Conservation (phyloP, 257 asterid genomes). For the Nicotiana sylvestris region DNA sequence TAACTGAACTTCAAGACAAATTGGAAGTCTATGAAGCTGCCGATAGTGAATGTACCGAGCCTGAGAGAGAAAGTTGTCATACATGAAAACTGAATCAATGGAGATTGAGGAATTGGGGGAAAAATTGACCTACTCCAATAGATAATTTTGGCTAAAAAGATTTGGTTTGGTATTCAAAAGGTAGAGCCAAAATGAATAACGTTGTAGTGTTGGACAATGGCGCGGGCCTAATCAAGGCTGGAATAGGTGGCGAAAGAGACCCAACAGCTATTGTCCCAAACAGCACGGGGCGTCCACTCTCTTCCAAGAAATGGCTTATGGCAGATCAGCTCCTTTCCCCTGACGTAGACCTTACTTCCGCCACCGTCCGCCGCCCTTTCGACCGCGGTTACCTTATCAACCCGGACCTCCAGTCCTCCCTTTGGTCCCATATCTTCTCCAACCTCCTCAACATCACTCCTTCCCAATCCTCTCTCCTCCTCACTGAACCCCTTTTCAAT, state of each 20-base stretch:
- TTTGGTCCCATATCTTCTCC: constrained; percentile 77
- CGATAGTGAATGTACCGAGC: too few species aligned
- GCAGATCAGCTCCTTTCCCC: constrained; percentile 86
- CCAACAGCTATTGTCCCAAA: constrained; percentile 80
- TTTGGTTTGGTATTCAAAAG: too few species aligned
- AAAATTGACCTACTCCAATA: too few species aligned
- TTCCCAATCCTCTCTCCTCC: constrained; percentile 54
- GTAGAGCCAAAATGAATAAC: constrained; percentile 11
- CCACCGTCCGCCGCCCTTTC: constrained; percentile 91
- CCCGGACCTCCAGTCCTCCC: constrained; percentile 83
- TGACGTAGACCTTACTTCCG: constrained; percentile 85
- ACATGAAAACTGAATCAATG: too few species aligned
- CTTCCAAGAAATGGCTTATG: constrained; percentile 84
- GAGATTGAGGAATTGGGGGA: too few species aligned
- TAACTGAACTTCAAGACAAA: too few species aligned
- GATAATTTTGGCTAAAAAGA: too few species aligned
- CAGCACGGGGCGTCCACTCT: constrained; percentile 73
- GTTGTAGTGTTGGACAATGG: constrained; percentile 92
- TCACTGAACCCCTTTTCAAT: constrained; percentile 86
- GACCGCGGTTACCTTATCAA: constrained; percentile 91
- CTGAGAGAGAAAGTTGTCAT: too few species aligned
- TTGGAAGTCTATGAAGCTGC: too few species aligned
- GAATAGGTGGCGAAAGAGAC: constrained; percentile 83
- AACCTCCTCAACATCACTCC: constrained; percentile 67
- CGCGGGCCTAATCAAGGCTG: constrained; percentile 84